Conservation (phyloP, 208 protist genomes). For the Naegleria lovaniensis region DNA sequence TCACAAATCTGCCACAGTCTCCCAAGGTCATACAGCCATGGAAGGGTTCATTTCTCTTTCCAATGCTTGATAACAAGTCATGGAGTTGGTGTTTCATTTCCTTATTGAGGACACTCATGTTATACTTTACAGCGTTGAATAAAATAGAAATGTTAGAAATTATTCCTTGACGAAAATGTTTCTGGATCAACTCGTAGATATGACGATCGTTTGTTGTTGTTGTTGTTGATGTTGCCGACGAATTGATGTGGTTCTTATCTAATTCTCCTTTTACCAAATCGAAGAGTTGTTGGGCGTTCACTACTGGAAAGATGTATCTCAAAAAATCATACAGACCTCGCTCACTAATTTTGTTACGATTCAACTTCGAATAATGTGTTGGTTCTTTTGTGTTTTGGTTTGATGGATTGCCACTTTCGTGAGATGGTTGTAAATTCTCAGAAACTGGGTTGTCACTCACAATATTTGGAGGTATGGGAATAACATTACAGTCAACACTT, state of each 20-base stretch:
- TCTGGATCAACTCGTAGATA: background rate
- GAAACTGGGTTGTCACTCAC: too few species aligned
- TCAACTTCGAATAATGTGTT: too few species aligned
- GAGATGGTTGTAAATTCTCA: too few species aligned
- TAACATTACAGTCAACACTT: background rate
- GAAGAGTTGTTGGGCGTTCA: background rate
- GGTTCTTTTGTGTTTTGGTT: background rate
- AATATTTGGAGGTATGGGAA: too few species aligned
- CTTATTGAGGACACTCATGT: conserved; percentile 28
- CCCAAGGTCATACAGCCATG: conserved; percentile 42
- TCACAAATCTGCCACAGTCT: conserved; percentile 44
- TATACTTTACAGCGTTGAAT: background rate
- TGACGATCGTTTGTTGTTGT: too few species aligned
- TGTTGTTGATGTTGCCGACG: too few species aligned
- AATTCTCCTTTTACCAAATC: background rate
- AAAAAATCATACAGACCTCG: background rate
- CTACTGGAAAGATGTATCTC: background rate
- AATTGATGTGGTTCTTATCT: too few species aligned
- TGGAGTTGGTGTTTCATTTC: conserved; percentile 39
- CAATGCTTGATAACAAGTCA: conserved; percentile 36
- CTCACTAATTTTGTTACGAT: too few species aligned
- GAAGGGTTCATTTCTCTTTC: conserved; percentile 10
- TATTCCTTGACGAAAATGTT: background rate
- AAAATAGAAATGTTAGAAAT: background rate
- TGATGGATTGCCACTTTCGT: background rate